Evolutionary conservation across 495 filamentous ascomycete genomes (phyloP), one percentile per base, ranked within the genome.

Genomic region (Annulohypoxylon nitens): DNA sequence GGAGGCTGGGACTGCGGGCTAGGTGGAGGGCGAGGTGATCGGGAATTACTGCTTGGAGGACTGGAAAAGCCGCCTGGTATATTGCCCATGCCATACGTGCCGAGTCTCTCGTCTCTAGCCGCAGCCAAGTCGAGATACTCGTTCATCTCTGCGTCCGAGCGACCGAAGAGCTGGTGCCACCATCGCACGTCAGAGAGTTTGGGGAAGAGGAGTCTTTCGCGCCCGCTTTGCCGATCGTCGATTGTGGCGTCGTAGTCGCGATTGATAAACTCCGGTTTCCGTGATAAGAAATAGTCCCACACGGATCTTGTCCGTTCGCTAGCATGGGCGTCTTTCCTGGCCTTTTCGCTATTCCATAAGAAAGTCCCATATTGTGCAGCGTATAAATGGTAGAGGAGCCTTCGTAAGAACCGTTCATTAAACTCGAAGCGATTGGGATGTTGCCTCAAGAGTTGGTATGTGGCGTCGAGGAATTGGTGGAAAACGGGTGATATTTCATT

Each of bases 361-460:
- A 99, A 99, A 0, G 94, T 97, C 48, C 97, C 97, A 69, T 97
- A 99, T 78, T 99, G 97, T 69, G 95, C 97, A 3, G 94, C 93
- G 74, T 98, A 96, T 1, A 97, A 88, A 75, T 99, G 97, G 76
- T 98, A 99, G 4, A 98, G 86, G 3, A 99, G 81, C 9, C 97
- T 89, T 4, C 94, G 88, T 9, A 99, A 86, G 78, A 99, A 98
- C 1, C 95, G 90, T 76, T 98, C 97, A 70, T 97, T 98, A 82
- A 95, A 99, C 76, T 99, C 95, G 76, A 99, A 99, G 0, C 96
- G 88, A 30, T 90, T 93, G 0, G 96, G 95, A 72, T 97, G 84
- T 74, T 98, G 97, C 60, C 91, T 83, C 12, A 97, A 85, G 8
- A 99, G 85, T 74, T 99, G 97, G 71, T 95, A 98, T 4, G 93